These are phyloP conservation scores for Neurospora pannonica DNA, from an alignment of 495 filamentous ascomycete genomes.

Conservation along the genomic window DNA sequence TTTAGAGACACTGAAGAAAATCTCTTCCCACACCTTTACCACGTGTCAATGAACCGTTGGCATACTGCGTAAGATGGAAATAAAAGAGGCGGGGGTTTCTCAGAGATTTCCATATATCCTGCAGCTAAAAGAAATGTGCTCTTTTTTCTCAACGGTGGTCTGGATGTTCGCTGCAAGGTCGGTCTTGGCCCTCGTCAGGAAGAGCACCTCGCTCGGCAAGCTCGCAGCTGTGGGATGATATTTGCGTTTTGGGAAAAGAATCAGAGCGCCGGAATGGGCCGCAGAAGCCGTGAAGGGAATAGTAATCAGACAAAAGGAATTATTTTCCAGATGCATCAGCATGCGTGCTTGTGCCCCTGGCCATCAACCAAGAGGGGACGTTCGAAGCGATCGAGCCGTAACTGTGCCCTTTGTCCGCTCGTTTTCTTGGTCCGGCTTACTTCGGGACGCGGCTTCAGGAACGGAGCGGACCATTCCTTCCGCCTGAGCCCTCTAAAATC, in stretches of 20 bases:
- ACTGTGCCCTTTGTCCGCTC: neutral
- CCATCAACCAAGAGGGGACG: neutral
- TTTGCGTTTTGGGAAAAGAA: neutral
- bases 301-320: neutral
- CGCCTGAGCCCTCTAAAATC: neutral
- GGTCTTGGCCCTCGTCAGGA: neutral
- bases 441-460: neutral
- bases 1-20: neutral
- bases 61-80: neutral
- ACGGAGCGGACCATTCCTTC: neutral
- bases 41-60: slow-evolving; percentile 27
- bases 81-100: slow-evolving; percentile 1
- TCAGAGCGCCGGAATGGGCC: neutral
- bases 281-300: neutral
- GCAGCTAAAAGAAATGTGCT: neutral
- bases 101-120: neutral
- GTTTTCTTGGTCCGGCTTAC: neutral
- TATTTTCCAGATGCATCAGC: neutral
- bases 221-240: neutral
- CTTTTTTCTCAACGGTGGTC: neutral
- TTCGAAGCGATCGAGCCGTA: neutral
- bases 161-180: neutral
- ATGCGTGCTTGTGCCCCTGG: neutral
- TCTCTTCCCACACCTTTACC: slow-evolving; percentile 11
- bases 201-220: neutral